Evolutionary conservation across 208 protist species (phyloP), one percentile per base, ranked within the genome.

Genomic region (Leishmania arabica): DNA sequence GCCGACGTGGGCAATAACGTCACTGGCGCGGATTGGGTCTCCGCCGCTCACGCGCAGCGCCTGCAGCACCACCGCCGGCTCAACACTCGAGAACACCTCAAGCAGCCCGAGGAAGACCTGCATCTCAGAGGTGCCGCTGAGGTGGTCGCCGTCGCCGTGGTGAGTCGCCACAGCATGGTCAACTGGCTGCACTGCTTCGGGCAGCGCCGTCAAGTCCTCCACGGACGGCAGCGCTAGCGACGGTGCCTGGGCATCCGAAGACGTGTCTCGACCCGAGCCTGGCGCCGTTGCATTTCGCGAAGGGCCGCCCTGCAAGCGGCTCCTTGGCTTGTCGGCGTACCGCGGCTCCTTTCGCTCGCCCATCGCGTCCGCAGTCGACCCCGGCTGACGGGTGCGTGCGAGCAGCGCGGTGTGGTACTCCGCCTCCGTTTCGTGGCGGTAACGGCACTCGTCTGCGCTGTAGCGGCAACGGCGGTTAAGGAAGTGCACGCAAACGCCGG

Each of bases 401-500:
- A 68, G 71, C 24, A 87, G 51, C 64, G 80, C 78, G 19, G 68
- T 62, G 31, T 88, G 47, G 75, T 86, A 91, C 80, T 90, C 89
- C 70, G 65, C 88, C 42, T 87, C 80, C 31, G 82, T 85, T 68
- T 95, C 91, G 73, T 97, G 93, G n/a, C 91, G 89, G 74, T 92
- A 93, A 11, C 24, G 80, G 58, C 93, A 97, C 11, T 76, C 78
- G 24, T 77, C 86, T 4, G 84, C 85, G 49, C 65, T 84, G 74
- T 81, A 90, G 37, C 79, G 79, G 81, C 93, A 97, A 1, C 80
- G 66, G 40, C 82, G 80, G 75, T 93, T 85, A 21, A 97, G 80
- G 75, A 87, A 95, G 56, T 89, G 86, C 24, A 97, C 86, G 74
- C 93, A 97, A 11, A 95, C 92, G 65, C 95, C 91, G 0, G 88